These are phyloP conservation scores for Nemania sp. DNA, from an alignment of 2,329 filamentous ascomycete species.

Conservation along the genomic window DNA sequence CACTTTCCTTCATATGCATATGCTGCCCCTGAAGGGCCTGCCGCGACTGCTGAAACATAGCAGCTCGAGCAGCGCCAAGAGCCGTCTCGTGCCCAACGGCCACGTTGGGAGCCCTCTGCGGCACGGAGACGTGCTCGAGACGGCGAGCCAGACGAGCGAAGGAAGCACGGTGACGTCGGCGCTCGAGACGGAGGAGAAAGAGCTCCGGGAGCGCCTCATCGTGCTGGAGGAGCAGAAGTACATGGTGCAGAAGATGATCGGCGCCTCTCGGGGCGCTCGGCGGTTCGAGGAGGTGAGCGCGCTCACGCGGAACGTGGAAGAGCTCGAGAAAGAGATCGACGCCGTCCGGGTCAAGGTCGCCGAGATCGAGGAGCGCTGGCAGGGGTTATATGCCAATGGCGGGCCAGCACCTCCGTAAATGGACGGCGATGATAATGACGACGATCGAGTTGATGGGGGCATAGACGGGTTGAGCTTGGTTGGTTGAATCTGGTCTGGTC, in stretches of 20 bases:
- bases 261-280: constrained; percentile 72
- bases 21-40: constrained; percentile 81
- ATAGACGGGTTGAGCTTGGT: background rate
- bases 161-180: constrained; percentile 56
- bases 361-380: constrained; percentile 65
- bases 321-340: constrained; percentile 79
- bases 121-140: constrained; percentile 52
- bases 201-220: constrained; percentile 76
- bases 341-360: constrained; percentile 66
- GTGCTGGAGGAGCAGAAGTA: constrained; percentile 91
- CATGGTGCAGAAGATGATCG: constrained; percentile 85
- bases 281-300: constrained; percentile 87
- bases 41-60: constrained; percentile 65
- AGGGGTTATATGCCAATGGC: constrained; percentile 52
- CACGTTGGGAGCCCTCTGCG: constrained; percentile 47
- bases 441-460: no score
- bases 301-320: constrained; percentile 78
- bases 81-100: constrained; percentile 43
- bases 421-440: background rate
- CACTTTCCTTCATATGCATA: constrained; percentile 83
- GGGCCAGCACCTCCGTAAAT: constrained; percentile 14
- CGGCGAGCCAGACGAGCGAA: constrained; percentile 55
- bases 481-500: background rate
- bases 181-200: constrained; percentile 82
- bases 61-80: constrained; percentile 44